Percentiles rank a stretch among this genome's conserved stretches.
Evolutionary conservation across 2,329 filamentous ascomycete genomes (phyloP).

Genomic region (Pseudogymnoascus sp.): DNA sequence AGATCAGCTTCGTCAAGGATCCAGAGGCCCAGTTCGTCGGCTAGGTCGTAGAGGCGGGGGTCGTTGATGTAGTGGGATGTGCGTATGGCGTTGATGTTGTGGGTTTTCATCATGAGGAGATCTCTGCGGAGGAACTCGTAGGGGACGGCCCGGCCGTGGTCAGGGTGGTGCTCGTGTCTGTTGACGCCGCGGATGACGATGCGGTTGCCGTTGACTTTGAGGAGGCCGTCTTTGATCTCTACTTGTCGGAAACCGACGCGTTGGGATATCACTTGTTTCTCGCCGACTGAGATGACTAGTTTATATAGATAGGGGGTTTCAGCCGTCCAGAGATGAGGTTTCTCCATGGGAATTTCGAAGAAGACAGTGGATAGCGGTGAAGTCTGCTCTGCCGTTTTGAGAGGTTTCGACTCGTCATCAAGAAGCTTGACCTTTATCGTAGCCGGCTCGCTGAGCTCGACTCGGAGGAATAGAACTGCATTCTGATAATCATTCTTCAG

Average conservation of each 20-base stretch:
- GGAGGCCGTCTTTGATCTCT: constrained; percentile 42
- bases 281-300: constrained; percentile 40
- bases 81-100: constrained; percentile 63
- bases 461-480: constrained; percentile 41
- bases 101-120: constrained; percentile 45
- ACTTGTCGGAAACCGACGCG: constrained; percentile 46
- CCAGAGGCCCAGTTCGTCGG: constrained; percentile 57
- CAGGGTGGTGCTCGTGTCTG: constrained; percentile 47
- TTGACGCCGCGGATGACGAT: constrained; percentile 49
- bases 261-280: constrained; percentile 32
- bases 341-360: constrained; percentile 32
- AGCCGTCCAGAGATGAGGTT: constrained; percentile 58
- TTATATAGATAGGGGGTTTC: constrained; percentile 57
- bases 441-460: constrained; percentile 34
- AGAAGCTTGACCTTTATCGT: constrained; percentile 34
- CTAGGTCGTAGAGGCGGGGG: constrained; percentile 50
- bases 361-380: constrained; percentile 8
- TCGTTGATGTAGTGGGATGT: constrained; percentile 61
- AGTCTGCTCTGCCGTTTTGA: constrained; percentile 6
- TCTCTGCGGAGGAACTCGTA: constrained; percentile 44
- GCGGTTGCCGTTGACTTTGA: constrained; percentile 45
- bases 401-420: constrained; percentile 15
- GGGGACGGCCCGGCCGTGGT: constrained; percentile 42
- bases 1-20: constrained; percentile 52
- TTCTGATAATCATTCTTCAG: constrained; percentile 44